Evolutionary conservation across 805 yeast species (phyloP).

Genomic region (Lipomyces yamanashiensis): DNA sequence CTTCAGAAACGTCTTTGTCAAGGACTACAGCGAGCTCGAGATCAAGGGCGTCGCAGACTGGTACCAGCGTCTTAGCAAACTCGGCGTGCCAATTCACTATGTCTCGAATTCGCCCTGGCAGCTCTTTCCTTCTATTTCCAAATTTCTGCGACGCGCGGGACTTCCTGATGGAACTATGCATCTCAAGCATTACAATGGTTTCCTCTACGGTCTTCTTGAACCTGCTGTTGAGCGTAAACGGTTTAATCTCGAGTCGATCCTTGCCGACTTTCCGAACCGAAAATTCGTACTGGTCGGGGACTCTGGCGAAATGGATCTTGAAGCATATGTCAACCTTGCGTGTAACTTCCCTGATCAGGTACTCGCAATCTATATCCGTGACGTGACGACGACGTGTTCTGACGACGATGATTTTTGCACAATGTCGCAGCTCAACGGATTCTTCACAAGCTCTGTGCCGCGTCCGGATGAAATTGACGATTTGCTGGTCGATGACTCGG

Average conservation of each 20-base stretch:
- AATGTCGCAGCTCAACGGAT: slow-evolving; percentile 32
- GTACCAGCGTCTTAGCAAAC: slow-evolving; percentile 58
- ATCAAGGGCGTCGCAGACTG: slow-evolving; percentile 77
- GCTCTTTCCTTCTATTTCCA: slow-evolving; percentile 62
- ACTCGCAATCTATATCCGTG: slow-evolving; percentile 77
- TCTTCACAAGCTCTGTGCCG: slow-evolving; percentile 41
- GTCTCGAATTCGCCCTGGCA: slow-evolving; percentile 98
- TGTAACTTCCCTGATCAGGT: slow-evolving; percentile 64
- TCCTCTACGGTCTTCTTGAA: slow-evolving; percentile 80
- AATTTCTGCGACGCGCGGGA: slow-evolving; percentile 58
- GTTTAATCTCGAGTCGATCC: slow-evolving; percentile 62
- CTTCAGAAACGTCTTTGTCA: slow-evolving; percentile 75
- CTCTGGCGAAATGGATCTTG: slow-evolving; percentile 93
- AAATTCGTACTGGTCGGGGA: slow-evolving; percentile 89
- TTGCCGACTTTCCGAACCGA: slow-evolving; percentile 75
- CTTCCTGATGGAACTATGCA: slow-evolving; percentile 85
- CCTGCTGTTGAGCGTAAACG: slow-evolving; percentile 84
- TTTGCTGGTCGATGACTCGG: slow-evolving; percentile 29
- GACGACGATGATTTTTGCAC: slow-evolving; percentile 30
- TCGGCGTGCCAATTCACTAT: slow-evolving; percentile 75
- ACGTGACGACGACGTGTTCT: slow-evolving; percentile 53
- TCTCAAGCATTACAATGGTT: slow-evolving; percentile 82
- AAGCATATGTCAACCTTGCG: slow-evolving; percentile 81
- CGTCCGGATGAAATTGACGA: slow-evolving; percentile 41
- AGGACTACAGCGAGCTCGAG: slow-evolving; percentile 66